Base-by-base conservation (phyloP, 2,329 filamentous ascomycete species). In the Fusarium pseudonygamai region DNA sequence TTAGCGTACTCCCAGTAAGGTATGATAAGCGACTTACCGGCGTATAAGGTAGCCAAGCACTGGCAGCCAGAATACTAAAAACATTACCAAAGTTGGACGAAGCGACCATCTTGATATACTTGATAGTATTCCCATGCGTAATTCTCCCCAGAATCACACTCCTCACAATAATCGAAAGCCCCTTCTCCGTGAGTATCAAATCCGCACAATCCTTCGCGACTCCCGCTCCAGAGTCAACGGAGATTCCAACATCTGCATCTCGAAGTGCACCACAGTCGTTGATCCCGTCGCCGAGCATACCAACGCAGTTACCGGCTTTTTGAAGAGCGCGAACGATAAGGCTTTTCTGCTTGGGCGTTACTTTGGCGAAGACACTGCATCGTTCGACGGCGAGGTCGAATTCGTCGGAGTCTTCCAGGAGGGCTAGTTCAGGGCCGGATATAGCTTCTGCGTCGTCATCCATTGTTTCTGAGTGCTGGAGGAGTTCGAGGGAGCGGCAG, bases 101-200 rank as follows among this genome's bases (percentile, higher is more conserved):
- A 6, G 59, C 59, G 2, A 61, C 59, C 59, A 61, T 61, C 36
- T 61, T 61, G 49, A 61, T 61, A 7, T 61, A 61, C 30, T 61
- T 61, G 5, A 61, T 61, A 13, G 59, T 61, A 18, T 61, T 61
- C 1, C 59, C 49, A 37, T 61, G 59, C 6, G 59, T 61, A 6
- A 61, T 57, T 0, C 59, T 42, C 5, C 59, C 59, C 11, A 61
- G 0, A 15, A 61, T 13, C 6, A 61, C 49, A 43, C 59, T 61
- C 36, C 4, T 3, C 5, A 61, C 59, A 30, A 61, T 57, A 5
- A 61, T 61, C 2, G 59, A 61, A 0, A 61, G 12, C 1, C 59
- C 59, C 37, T 61, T 61, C 49, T 61, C 59, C 8, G 59, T 61
- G 20, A 61, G 7, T 16, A 61, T 61, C 49, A 61, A 37, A 30